Conservation (phyloP, 805 yeast species). For the Myxozyma neotropica region DNA sequence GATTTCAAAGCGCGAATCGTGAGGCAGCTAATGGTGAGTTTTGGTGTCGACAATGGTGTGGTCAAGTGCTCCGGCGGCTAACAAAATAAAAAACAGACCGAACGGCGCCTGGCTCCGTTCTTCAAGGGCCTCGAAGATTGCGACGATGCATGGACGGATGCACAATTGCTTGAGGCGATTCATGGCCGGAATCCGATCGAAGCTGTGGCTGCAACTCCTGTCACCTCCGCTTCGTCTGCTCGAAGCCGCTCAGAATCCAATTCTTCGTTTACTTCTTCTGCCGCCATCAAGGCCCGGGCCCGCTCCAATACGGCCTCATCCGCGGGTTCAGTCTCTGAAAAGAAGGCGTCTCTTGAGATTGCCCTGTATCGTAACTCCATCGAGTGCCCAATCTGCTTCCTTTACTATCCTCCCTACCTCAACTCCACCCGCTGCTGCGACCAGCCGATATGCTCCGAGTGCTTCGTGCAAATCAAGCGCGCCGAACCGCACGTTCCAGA, state of each 20-base stretch:
- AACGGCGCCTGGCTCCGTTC: constrained; percentile 82
- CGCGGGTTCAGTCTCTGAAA: constrained; percentile 7
- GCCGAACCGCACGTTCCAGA: constrained; percentile 89
- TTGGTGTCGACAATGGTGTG: background rate
- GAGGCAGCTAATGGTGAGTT: constrained; percentile 56
- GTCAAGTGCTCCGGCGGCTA: too few relatives aligned
- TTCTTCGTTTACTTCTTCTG: background rate
- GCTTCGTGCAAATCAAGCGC: constrained; percentile 93
- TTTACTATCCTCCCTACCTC: constrained; percentile 75
- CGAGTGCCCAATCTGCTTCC: constrained; percentile 95
- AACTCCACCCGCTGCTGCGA: constrained; percentile 85
- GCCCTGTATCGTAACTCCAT: constrained; percentile 64
- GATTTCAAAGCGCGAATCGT: constrained; percentile 78
- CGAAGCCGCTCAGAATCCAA: constrained; percentile 23
- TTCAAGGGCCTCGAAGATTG: constrained; percentile 85
- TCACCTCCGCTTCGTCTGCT: background rate
- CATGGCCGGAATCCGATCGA: constrained; percentile 38
- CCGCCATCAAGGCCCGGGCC: constrained; percentile 15
- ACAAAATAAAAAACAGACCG: constrained; percentile 47
- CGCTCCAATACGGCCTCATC: constrained; percentile 28
- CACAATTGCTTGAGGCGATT: constrained; percentile 56
- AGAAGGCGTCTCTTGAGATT: constrained; percentile 43
- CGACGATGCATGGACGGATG: constrained; percentile 70
- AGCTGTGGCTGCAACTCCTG: constrained; percentile 6
- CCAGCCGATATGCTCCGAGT: constrained; percentile 93